A percentile compares a stretch with the other conserved stretches of the same genome.
These are phyloP conservation scores for Paramecium pentaurelia DNA, from an alignment of 73 alveolate genomes.

Conservation along the genomic window DNA sequence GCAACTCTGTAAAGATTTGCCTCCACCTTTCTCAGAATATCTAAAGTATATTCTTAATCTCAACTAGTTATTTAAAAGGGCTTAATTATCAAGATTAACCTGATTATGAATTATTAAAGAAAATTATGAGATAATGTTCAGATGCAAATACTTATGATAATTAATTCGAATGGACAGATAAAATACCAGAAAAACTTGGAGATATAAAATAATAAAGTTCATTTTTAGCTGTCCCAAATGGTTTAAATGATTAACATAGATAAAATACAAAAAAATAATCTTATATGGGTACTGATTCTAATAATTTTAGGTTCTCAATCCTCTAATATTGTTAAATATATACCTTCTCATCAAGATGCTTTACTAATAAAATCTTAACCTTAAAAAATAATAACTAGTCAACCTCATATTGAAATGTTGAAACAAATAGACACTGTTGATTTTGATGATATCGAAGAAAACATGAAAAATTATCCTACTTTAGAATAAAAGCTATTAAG, in stretches of 20 bases:
- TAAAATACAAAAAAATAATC: neutral
- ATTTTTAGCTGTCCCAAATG: slow-evolving; percentile 23
- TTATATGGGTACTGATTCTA: neutral
- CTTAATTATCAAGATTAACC: neutral
- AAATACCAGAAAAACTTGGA: neutral
- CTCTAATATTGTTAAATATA: neutral
- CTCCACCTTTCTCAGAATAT: neutral
- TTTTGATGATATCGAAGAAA: slow-evolving; percentile 31
- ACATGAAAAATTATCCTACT: slow-evolving; percentile 11
- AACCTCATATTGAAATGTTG: slow-evolving; percentile 9
- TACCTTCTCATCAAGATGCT: neutral
- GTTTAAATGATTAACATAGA: neutral
- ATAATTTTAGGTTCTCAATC: neutral
- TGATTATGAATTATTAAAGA: neutral
- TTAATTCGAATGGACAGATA: slow-evolving; percentile 8
- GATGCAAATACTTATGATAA: neutral
- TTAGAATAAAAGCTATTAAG: neutral
- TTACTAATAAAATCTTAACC: neutral
- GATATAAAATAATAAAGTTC: neutral
- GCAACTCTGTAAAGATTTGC: slow-evolving; percentile 16
- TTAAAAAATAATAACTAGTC: neutral
- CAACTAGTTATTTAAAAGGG: slow-evolving; percentile 6
- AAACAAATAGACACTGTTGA: neutral
- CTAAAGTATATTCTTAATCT: neutral
- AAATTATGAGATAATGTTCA: neutral